A percentile compares a stretch with the other conserved stretches of the same genome.
These are phyloP conservation scores for Gilbertella persicaria DNA, from an alignment of 371 early-diverging fungal species.

Conservation along the genomic window DNA sequence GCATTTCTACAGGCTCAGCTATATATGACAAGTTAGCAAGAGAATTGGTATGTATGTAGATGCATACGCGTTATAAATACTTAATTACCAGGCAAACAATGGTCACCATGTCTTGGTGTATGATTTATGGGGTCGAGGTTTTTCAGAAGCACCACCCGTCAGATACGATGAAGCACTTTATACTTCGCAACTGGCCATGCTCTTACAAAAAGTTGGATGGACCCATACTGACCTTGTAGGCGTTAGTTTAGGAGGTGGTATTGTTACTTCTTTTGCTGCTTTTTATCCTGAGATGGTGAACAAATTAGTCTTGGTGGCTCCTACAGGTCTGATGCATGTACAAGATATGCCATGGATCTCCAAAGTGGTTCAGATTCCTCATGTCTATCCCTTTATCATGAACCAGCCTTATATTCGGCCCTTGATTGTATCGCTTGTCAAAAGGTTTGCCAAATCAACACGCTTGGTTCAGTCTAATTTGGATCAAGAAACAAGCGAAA, in stretches of 20 bases:
- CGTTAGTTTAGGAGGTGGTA: conserved; percentile 53
- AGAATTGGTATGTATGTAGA: conserved; percentile 26
- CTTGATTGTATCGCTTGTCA: not conserved
- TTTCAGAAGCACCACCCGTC: conserved; percentile 48
- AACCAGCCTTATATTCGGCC: conserved; percentile 22
- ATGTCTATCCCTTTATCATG: conserved; percentile 9
- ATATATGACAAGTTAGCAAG: conserved; percentile 32
- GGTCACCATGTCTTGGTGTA: conserved; percentile 54
- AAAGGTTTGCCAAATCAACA: conserved; percentile 4
- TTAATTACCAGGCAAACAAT: conserved; percentile 32
- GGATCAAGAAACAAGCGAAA: conserved; percentile 5
- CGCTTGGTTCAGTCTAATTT: not conserved
- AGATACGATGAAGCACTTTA: conserved; percentile 48
- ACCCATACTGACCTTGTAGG: conserved; percentile 43
- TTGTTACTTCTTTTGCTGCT: conserved; percentile 54
- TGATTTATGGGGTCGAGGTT: conserved; percentile 61
- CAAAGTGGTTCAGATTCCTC: conserved; percentile 22
- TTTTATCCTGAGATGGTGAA: conserved; percentile 53
- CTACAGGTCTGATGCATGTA: conserved; percentile 50
- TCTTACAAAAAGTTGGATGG: conserved; percentile 64
- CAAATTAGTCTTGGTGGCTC: conserved; percentile 52
- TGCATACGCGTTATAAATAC: not conserved
- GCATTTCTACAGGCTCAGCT: conserved; percentile 45
- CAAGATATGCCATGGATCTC: conserved; percentile 33
- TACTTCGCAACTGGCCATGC: conserved; percentile 46